Percentiles rank a stretch among this genome's conserved stretches.
These are phyloP conservation scores for Trichoderma oligosporum DNA, from an alignment of 2,329 filamentous ascomycete species.

Conservation along the genomic window DNA sequence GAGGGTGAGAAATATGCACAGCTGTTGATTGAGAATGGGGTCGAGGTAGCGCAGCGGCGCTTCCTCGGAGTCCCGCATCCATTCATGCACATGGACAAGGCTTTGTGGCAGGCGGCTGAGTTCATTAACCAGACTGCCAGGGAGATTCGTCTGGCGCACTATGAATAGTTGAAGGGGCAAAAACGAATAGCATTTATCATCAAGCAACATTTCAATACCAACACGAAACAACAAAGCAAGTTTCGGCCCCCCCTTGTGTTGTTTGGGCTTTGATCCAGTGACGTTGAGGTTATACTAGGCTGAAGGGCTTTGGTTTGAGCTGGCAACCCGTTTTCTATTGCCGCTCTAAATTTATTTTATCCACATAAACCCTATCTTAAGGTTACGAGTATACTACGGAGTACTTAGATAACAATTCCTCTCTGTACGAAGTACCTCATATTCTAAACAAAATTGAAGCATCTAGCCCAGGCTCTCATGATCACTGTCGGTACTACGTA, in stretches of 20 bases:
- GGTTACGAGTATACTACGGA: too few relatives aligned
- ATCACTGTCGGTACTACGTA: background rate
- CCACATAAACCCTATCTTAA: too few relatives aligned
- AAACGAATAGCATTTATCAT: background rate
- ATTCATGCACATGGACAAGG: constrained; percentile 47
- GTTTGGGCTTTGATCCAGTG: too few relatives aligned
- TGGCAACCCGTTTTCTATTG: background rate
- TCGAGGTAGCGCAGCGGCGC: constrained; percentile 43
- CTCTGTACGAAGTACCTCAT: too few relatives aligned
- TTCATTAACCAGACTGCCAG: constrained; percentile 34
- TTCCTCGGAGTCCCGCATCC: constrained; percentile 47
- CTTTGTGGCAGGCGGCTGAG: constrained; percentile 35
- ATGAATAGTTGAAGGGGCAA: constrained; percentile 9
- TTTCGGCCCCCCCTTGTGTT: background rate
- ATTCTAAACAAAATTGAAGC: background rate
- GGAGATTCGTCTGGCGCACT: constrained; percentile 31
- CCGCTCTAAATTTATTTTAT: too few relatives aligned
- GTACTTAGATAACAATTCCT: too few relatives aligned
- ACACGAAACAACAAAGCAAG: background rate
- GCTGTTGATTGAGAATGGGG: constrained; percentile 41
- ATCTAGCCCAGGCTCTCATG: background rate
- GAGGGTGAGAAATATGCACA: constrained; percentile 47
- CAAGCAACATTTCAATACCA: background rate
- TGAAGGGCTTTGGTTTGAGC: background rate
- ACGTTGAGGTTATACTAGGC: background rate